Conservation (phyloP, 2,329 filamentous ascomycete species). For the Colletotrichum horii region DNA sequence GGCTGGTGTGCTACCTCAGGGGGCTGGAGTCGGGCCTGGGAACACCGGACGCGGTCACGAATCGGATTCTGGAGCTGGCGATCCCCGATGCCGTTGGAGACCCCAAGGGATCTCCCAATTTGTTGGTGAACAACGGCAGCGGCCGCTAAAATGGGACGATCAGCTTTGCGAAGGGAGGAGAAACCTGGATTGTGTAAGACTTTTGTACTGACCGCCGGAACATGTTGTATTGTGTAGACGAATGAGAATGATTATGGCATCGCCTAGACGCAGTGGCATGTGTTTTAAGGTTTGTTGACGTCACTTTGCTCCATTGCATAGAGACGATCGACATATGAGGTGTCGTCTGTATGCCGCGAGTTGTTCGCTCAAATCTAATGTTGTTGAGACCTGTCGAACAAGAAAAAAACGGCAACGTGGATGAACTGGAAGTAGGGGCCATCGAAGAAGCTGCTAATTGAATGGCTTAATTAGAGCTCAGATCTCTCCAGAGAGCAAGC, state of each 20-base stretch:
- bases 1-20: conserved; percentile 57
- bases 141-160: not conserved
- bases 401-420: accelerated
- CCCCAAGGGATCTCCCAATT: conserved; percentile 42
- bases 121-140: conserved; percentile 52
- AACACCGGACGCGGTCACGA: conserved; percentile 46
- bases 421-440: not conserved
- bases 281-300: not conserved
- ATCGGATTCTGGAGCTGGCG: conserved; percentile 44
- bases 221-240: not conserved
- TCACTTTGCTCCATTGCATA: not conserved
- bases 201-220: not conserved
- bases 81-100: conserved; percentile 41
- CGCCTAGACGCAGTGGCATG: not conserved
- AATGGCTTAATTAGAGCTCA: not conserved
- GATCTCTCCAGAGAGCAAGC: not conserved
- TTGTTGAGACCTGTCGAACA: not conserved
- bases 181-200: not conserved
- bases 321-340: not conserved
- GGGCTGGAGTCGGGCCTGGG: conserved; percentile 38
- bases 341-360: not conserved
- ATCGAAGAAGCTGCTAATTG: not conserved
- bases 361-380: not conserved
- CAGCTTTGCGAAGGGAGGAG: not conserved
- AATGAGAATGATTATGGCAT: not conserved